Base-by-base conservation (phyloP, 78 protist genomes). In the Salpingoeca rosetta region DNA sequence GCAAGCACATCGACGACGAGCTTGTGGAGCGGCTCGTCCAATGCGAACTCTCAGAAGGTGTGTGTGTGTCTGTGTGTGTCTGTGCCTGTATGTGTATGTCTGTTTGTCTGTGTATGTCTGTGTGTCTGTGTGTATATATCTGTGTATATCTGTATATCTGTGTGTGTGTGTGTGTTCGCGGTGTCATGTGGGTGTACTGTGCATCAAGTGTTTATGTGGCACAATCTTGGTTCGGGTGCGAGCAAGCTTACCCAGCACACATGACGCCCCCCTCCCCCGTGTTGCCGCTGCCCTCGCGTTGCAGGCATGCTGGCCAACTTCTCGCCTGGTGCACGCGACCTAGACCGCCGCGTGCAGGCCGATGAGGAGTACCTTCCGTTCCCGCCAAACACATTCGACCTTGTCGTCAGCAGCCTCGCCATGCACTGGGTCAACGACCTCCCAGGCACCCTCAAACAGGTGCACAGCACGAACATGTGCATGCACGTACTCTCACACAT, bases 401-500 rank as follows among this genome's bases (percentile, higher is more conserved):
- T 56, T 10, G 86, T 80, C 35, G 28, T 87, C 36, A 22, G 45
- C 76, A 35, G 36, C 22, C 78, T 87, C 56, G 17, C 41, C 44
- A 38, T 87, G 65, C 90, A 87, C 81, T 87, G 90, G 90, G 83
- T 82, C 75, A 87, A 87, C 78, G 86, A 82, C 42, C 82, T 87
- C n/a, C 86, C 86, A 0, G 86, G 85, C 2, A 56, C 76, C 43
- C n/a, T 76, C n/a, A 0, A 36, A 2, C 73, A 83, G 65, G 37
- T 83, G 40, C 51, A 25, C n/a, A n/a, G n/a, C n/a, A n/a, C n/a
- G n/a, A n/a, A n/a, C n/a, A n/a, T n/a, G n/a, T n/a, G n/a, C n/a
- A n/a, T n/a, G n/a, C n/a, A n/a, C n/a, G n/a, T n/a, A n/a, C n/a
- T n/a, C n/a, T n/a, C n/a, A n/a, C n/a, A n/a, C n/a, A n/a, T n/a